Conservation (phyloP, 2,329 filamentous ascomycete species). For the Atkinsonella hypoxylon region DNA sequence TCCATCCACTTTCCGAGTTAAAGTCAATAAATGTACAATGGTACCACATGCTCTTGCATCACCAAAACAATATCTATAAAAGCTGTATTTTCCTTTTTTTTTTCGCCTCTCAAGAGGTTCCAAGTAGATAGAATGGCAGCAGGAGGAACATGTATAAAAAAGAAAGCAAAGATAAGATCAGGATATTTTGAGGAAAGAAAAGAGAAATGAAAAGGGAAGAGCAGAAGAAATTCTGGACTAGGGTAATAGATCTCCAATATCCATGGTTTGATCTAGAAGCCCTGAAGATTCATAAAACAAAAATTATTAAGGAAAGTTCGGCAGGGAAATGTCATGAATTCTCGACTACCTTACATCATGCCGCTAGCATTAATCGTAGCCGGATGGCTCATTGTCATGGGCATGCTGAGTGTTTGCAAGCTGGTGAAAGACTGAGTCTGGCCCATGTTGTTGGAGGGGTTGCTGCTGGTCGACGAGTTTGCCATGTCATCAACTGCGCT, state of each 20-base stretch:
- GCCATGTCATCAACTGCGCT: slow-evolving; percentile 24
- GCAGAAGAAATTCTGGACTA: slow-evolving; percentile 2
- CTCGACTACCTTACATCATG: slow-evolving; percentile 27
- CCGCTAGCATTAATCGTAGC: slow-evolving; percentile 32
- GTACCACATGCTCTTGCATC: slow-evolving; percentile 10
- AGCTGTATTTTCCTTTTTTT: slow-evolving; percentile 15
- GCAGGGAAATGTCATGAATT: neutral
- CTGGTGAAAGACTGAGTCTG: slow-evolving; percentile 36
- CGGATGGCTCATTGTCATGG: slow-evolving; percentile 50
- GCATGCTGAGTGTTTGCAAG: slow-evolving; percentile 51
- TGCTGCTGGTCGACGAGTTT: slow-evolving; percentile 10
- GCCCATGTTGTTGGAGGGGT: slow-evolving; percentile 8
- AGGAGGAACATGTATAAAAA: slow-evolving; percentile 13
- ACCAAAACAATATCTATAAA: slow-evolving; percentile 13
- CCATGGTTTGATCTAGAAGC: slow-evolving; percentile 1
- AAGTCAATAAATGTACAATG: slow-evolving; percentile 21
- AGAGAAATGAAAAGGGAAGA: slow-evolving; percentile 13
- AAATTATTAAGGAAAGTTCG: slow-evolving; percentile 8
- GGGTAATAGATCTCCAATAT: neutral
- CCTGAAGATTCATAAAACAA: slow-evolving; percentile 2
- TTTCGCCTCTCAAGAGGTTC: slow-evolving; percentile 14
- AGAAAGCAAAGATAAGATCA: slow-evolving; percentile 1
- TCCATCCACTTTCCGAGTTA: slow-evolving; percentile 5
- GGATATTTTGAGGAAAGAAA: slow-evolving; percentile 8
- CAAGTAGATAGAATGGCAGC: slow-evolving; percentile 2